Evolutionary conservation across 345 rosid genomes (phyloP), one percentile per base, ranked within the genome.

Genomic region (Eutrema yunnanense): DNA sequence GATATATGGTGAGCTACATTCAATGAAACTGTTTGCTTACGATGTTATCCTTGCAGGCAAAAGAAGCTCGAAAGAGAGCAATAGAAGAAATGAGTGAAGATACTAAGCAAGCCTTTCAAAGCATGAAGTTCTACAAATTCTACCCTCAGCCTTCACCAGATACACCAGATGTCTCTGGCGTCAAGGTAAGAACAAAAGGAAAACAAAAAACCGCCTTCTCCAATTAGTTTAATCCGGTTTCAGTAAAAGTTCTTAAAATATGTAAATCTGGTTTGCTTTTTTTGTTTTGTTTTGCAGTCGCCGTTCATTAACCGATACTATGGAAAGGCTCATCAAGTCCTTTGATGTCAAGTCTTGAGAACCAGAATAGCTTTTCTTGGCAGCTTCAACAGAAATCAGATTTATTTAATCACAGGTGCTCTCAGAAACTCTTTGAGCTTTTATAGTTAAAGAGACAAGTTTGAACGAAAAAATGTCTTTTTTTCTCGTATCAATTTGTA

Each of bases 61-160:
- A 78, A 81, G 96, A 92, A 62, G 91, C 98, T 47, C 85, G 98
- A 63, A 88, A 57, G 81, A 96, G 79, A 60, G 89, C 92, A 26
- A 73, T 85, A 53, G 92, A 85, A 75, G 96, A 87, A 72, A 84
- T 96, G 97, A 96, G 86, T 11, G 96, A 81, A 77, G 98, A 88
- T 26, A 82, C 84, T 5, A 90, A 73, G 76, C 62, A 73, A 6
- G 96, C 91, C 14, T 86, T 82, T 56, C 79, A 96, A 64, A 80
- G 63, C 50, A 90, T 87, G 88, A 96, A 73, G 79, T 88, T 96
- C 78, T 90, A 92, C 90, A 96, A 96, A 76, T 96, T 96, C 75
- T 96, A 96, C 81, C 99, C 99, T 16, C 81, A 75, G 73, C 78
- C 78, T 62, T 83, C 62, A 16, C 44, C 62, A 36, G 62, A 57